Base-by-base conservation (phyloP, 2,329 filamentous ascomycete species). In the Colletotrichum musae region DNA sequence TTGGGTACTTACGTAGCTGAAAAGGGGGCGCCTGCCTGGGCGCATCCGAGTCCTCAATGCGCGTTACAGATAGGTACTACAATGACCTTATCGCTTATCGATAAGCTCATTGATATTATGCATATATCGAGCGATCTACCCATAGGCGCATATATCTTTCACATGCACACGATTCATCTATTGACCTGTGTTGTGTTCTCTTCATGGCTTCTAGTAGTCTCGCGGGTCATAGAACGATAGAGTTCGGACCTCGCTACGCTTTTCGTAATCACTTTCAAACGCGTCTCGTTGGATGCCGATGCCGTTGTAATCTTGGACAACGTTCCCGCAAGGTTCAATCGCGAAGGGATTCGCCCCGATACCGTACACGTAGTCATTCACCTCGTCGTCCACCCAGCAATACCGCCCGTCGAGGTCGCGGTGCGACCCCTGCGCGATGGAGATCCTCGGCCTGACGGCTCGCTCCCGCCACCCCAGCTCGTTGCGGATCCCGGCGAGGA, bases 321-420 rank as follows among this genome's bases (percentile, higher is more conserved):
- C 32, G 32, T 10, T 36, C 10, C 32, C 32, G 32, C 9, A 36
- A 36, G 32, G 32, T 7, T 36, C 32, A 10, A 36, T 36, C 32
- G 32, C 32, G 32, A 36, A 76, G 2, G 75, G 76, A 57, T 74
- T 76, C 16, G 61, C 56, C 26, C 74, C 75, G 15, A 67, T 52
- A n/a, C 65, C 26, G 54, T 78, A 77, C 10, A 77, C 51, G 56
- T 74, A 76, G 1, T 72, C 47, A 4, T 61, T 2, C 4, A 72
- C 26, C 21, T 72, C 73, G 3, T 50, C 68, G 47, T 67, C 63
- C 3, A 70, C n/a, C 28, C 48, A 64, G 3, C 63, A 18, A 5
- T 6, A 21, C 6, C 41, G n/a, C 24, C 52, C 53, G 6, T 1
- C 18, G 7, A 62, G 6, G 5, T 10, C 10, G 2, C 2, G 2